Evolutionary conservation across 116 monocot genomes (phyloP).

Genomic region (Iris pallida): DNA sequence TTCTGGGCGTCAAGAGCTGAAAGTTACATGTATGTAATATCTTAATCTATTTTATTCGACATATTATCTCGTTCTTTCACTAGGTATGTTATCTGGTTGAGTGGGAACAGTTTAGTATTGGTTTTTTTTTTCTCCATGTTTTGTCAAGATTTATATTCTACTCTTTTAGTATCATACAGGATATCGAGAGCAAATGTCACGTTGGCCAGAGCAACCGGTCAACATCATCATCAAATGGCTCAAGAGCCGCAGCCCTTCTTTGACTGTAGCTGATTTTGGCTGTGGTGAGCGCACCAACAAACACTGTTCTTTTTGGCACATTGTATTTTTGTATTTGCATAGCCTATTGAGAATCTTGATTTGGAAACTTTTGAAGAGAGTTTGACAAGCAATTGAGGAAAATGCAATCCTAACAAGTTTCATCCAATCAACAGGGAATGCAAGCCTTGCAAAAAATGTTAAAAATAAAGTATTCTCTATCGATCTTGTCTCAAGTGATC

Average conservation of each 20-base stretch:
- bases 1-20: too few species aligned
- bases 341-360: neutral
- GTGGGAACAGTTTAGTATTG: too few species aligned
- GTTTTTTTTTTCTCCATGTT: too few species aligned
- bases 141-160: conserved; percentile 17
- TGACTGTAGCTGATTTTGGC: conserved; percentile 96
- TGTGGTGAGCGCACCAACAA: conserved; percentile 59
- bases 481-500: conserved; percentile 86
- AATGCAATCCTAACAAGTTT: conserved; percentile 4
- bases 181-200: conserved; percentile 95
- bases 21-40: too few species aligned
- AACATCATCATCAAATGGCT: conserved; percentile 90
- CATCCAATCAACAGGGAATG: conserved; percentile 55
- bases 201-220: conserved; percentile 90
- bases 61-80: too few species aligned
- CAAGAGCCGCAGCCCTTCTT: conserved; percentile 50
- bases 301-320: neutral
- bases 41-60: too few species aligned
- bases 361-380: neutral
- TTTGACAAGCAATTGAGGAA: neutral
- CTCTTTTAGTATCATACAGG: conserved; percentile 90
- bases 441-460: conserved; percentile 68
- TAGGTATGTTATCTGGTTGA: too few species aligned
- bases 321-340: neutral
- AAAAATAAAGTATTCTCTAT: conserved; percentile 93